Evolutionary conservation across 345 rosid genomes (phyloP), one percentile per base, ranked within the genome.

Genomic region (Abelmoschus esculentus): DNA sequence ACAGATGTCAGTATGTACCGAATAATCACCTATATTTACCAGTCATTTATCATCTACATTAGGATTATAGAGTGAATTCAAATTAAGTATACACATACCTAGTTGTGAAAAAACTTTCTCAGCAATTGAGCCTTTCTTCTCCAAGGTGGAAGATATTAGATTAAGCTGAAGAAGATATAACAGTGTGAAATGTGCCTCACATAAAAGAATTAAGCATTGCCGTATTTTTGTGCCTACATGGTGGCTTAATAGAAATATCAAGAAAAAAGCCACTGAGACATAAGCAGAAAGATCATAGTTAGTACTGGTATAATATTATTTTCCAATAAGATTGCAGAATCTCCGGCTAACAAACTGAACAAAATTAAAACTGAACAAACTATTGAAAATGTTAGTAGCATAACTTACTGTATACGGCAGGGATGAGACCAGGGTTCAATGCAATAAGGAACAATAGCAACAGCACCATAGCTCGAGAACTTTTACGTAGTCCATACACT

Each of bases 171-270:
- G 63, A 56, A 40, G 54, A 57, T 69, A 69, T 42, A 69, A 36
- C 19, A 69, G 38, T 42, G 72, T 58, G 50, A 69, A 69, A 69
- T 69, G 72, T 69, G 72, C 72, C 64, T 69, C 72, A 8, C 72
- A 69, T 55, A 56, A 44, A 57, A 69, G 72, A 69, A 69, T 42
- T 57, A 69, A 26, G 52, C 36, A 56, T 26, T 69, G 52, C 64
- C 64, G 22, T 22, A 6, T 22, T 22, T 38, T 69, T 11, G 26
- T 69, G 22, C 53, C 64, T 22, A 69, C 38, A 11, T 1, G 28
- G 53, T 69, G 64, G 72, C 72, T 55, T 69, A 69, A 55, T 69
- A 69, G 54, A 69, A 69, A 69, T 42, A 56, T 38, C 53, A 69
- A 55, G 72, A 69, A 69, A 28, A 69, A 69, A 26, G 26, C 64